These are phyloP conservation scores for Dichomitus squalens DNA, from an alignment of 1,284 basidiomycete species.

Conservation along the genomic window DNA sequence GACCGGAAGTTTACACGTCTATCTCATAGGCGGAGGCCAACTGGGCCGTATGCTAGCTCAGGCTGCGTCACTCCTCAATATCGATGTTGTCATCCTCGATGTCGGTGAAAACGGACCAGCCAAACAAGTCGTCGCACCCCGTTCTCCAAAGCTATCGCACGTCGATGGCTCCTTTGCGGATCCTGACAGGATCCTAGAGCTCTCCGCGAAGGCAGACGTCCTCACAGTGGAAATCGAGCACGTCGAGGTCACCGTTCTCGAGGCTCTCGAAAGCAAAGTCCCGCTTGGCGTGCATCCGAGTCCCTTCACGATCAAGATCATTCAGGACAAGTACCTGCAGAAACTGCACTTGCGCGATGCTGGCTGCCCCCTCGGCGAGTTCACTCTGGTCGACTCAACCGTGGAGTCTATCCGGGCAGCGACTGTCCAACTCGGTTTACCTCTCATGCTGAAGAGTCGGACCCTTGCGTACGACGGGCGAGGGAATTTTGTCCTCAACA, in stretches of 20 bases:
- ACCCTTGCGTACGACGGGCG: slow-evolving; percentile 96
- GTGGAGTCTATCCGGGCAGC: slow-evolving; percentile 60
- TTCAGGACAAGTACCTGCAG: slow-evolving; percentile 96
- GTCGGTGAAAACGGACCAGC: slow-evolving; percentile 82
- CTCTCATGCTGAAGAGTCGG: slow-evolving; percentile 95
- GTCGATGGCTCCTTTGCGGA: slow-evolving; percentile 91
- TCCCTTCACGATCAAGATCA: slow-evolving; percentile 83
- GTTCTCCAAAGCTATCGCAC: slow-evolving; percentile 56
- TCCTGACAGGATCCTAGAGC: slow-evolving; percentile 76
- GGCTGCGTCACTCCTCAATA: slow-evolving; percentile 87
- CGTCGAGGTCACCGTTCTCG: slow-evolving; percentile 82
- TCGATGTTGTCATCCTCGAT: slow-evolving; percentile 90
- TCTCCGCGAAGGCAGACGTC: slow-evolving; percentile 85
- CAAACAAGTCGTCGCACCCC: slow-evolving; percentile 82
- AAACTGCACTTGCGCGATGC: slow-evolving; percentile 75
- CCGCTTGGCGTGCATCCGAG: slow-evolving; percentile 81
- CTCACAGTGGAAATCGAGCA: slow-evolving; percentile 99
- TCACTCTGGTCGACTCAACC: slow-evolving; percentile 59
- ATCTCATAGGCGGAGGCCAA: slow-evolving; percentile 85
- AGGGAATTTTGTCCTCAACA: slow-evolving; percentile 85
- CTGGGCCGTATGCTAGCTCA: slow-evolving; percentile 97
- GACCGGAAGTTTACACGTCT: slow-evolving; percentile 5
- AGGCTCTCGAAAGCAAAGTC: slow-evolving; percentile 57
- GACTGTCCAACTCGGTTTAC: slow-evolving; percentile 70
- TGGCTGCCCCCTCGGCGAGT: slow-evolving; percentile 77